Conservation (phyloP, 495 filamentous ascomycete genomes). For the Collariella sp. region DNA sequence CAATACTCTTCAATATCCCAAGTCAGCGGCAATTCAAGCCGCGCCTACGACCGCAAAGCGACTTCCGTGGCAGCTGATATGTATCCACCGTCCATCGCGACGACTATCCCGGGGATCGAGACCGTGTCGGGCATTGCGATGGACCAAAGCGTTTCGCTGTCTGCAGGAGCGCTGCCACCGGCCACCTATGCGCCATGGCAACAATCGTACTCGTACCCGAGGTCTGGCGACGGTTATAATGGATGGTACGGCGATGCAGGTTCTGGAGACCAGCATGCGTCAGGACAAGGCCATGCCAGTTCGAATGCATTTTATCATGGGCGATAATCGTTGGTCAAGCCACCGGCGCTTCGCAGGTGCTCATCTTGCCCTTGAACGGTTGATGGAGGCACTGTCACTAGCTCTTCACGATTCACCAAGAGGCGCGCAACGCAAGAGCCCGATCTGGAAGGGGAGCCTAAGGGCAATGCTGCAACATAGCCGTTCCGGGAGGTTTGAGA, state of each 20-base stretch:
- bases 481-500: conserved; percentile 27
- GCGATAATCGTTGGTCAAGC: not conserved
- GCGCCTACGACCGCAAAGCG: conserved; percentile 31
- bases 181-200: conserved; percentile 37
- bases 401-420: conserved; percentile 10
- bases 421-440: conserved; percentile 16
- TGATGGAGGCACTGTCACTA: not conserved
- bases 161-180: conserved; percentile 33
- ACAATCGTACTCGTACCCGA: conserved; percentile 37
- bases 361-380: not conserved
- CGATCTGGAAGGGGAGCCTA: conserved; percentile 23
- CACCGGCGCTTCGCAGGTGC: not conserved
- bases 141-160: conserved; percentile 30
- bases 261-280: conserved; percentile 21
- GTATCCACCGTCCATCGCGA: conserved; percentile 31
- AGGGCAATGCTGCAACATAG: conserved; percentile 19
- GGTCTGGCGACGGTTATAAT: conserved; percentile 28
- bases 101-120: conserved; percentile 33
- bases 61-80: conserved; percentile 27
- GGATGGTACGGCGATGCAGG: conserved; percentile 36
- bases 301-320: not conserved
- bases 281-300: conserved; percentile 28
- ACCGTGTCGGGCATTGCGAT: conserved; percentile 29
- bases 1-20: conserved; percentile 29
- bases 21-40: conserved; percentile 20